phyloP scores from a whole-genome alignment of 352 stramenopile species.

The Peronospora farinosa region DNA sequence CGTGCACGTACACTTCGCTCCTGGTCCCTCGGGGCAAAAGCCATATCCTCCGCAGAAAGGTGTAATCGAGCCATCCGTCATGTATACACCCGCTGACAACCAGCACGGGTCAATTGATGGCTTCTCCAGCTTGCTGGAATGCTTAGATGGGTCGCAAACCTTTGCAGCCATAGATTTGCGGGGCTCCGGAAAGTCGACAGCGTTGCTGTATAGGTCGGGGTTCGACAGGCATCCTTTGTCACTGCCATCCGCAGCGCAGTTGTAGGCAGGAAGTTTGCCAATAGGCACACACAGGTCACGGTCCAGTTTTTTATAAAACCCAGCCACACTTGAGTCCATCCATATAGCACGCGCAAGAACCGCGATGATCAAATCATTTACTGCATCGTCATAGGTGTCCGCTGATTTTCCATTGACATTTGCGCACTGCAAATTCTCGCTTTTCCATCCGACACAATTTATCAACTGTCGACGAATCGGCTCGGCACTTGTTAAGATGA shows the following conservation, averaged over 20 bases:
- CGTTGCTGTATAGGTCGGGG: conserved; percentile 34
- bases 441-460: conserved; percentile 44
- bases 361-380: conserved; percentile 29
- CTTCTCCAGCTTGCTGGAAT: conserved; percentile 15
- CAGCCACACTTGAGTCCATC: conserved; percentile 44
- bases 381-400: conserved; percentile 35
- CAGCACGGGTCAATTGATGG: conserved; percentile 75
- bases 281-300: conserved; percentile 27
- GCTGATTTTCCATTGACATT: conserved; percentile 33
- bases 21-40: conserved; percentile 50
- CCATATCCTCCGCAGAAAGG: conserved; percentile 71
- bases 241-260: conserved; percentile 42
- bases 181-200: conserved; percentile 36
- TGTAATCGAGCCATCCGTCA: conserved; percentile 44
- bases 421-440: conserved; percentile 46
- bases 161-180: conserved; percentile 25
- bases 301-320: conserved; percentile 38
- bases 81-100: conserved; percentile 56
- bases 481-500: conserved; percentile 33
- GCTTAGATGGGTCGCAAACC: conserved; percentile 9
- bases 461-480: conserved; percentile 43
- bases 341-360: conserved; percentile 38
- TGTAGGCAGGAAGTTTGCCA: conserved; percentile 45
- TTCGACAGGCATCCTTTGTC: conserved; percentile 42
- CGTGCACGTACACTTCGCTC: conserved; percentile 60